Conservation (phyloP, 169 alveolate genomes). For the Babesia divergens region DNA sequence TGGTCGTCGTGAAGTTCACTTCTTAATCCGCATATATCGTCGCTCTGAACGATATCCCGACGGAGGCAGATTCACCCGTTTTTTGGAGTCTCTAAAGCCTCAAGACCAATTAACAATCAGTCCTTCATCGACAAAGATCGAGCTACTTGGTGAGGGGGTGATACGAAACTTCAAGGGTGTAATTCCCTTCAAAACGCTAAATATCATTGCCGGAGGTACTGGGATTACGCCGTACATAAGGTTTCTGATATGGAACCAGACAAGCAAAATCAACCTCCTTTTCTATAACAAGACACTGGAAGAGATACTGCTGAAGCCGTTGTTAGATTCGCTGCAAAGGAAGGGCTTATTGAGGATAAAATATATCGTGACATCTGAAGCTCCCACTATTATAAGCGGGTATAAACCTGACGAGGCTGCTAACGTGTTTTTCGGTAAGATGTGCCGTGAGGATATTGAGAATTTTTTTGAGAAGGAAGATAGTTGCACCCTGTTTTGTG, state of each 20-base stretch:
- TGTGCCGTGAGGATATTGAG: neutral
- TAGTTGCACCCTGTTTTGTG: slow-evolving; percentile 4
- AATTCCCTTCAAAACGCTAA: slow-evolving; percentile 46
- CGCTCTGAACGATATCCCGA: slow-evolving; percentile 60
- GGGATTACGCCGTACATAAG: slow-evolving; percentile 78
- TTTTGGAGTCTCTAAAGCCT: slow-evolving; percentile 17
- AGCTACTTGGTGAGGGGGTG: neutral
- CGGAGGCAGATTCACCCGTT: slow-evolving; percentile 71
- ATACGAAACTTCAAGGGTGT: slow-evolving; percentile 1
- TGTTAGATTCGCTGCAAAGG: slow-evolving; percentile 18
- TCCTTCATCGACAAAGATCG: neutral
- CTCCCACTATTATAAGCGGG: neutral
- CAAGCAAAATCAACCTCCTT: slow-evolving; percentile 22
- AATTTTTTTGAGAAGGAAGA: neutral
- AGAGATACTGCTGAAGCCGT: slow-evolving; percentile 54
- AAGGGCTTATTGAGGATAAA: slow-evolving; percentile 9
- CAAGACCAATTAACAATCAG: neutral
- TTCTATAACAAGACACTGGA: slow-evolving; percentile 44
- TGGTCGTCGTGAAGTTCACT: slow-evolving; percentile 62
- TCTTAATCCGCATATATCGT: slow-evolving; percentile 71
- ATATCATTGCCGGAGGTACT: slow-evolving; percentile 78
- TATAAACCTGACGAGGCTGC: neutral
- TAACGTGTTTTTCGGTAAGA: neutral
- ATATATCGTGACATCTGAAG: slow-evolving; percentile 44
- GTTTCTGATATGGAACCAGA: slow-evolving; percentile 22